These are phyloP conservation scores for Tolypocladium cylindrosporum DNA, from an alignment of 2,329 filamentous ascomycete species.

Conservation along the genomic window DNA sequence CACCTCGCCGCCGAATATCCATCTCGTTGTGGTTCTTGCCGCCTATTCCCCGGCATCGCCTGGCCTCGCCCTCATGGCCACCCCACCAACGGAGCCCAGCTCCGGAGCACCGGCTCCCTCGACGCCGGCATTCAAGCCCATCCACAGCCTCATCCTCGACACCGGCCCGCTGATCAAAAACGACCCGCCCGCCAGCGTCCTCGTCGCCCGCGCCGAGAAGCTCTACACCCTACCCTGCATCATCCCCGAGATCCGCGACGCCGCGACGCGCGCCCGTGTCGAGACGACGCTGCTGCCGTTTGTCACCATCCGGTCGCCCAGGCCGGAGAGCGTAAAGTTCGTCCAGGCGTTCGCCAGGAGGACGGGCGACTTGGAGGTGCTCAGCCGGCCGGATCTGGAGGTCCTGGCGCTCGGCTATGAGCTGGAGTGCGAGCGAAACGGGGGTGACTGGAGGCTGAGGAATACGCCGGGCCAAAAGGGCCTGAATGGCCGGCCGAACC, in stretches of 20 bases:
- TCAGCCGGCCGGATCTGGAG: conserved; percentile 83
- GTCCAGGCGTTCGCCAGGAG: conserved; percentile 77
- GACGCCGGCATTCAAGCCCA: conserved; percentile 42
- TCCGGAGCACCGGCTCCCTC: conserved; percentile 3
- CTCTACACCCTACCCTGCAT: conserved; percentile 81
- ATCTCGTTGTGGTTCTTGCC: not conserved
- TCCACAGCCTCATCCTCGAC: conserved; percentile 80
- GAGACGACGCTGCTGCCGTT: conserved; percentile 83
- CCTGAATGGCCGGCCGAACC: conserved; percentile 52
- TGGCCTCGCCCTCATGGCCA: not conserved
- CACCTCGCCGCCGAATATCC: not conserved
- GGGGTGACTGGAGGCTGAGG: conserved; percentile 79
- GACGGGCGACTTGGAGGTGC: conserved; percentile 80
- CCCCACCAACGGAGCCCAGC: conserved; percentile 2
- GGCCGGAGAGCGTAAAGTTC: conserved; percentile 65
- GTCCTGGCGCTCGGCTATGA: conserved; percentile 88
- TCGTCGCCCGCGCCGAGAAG: conserved; percentile 65
- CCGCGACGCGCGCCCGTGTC: conserved; percentile 67
- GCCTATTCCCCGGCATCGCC: not conserved
- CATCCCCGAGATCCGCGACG: conserved; percentile 79
- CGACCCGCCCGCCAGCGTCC: conserved; percentile 72
- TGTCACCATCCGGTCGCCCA: conserved; percentile 64
- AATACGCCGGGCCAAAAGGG: conserved; percentile 70
- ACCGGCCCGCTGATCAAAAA: conserved; percentile 92
- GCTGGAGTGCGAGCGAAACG: conserved; percentile 81